Percentiles rank a stretch among this genome's conserved stretches.
These are phyloP conservation scores for Peronospora belbahrii DNA, from an alignment of 352 stramenopile species.

Conservation along the genomic window DNA sequence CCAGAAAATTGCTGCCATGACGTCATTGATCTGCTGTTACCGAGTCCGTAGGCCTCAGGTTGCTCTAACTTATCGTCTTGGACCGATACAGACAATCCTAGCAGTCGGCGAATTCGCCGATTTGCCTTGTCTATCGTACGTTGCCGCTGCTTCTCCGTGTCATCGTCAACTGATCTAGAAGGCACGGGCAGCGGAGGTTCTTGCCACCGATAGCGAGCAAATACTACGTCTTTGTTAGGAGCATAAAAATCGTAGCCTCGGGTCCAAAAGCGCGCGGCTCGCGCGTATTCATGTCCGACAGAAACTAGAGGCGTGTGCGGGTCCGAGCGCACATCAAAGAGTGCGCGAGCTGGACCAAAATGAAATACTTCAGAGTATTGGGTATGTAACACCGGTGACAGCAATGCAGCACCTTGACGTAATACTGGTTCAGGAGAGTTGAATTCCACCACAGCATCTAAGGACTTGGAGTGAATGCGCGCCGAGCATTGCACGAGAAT, in stretches of 20 bases:
- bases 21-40: constrained; percentile 36
- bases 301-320: constrained; percentile 50
- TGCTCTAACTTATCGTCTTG: constrained; percentile 29
- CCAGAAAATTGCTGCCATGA: constrained; percentile 59
- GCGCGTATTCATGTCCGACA: constrained; percentile 66
- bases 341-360: constrained; percentile 50
- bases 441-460: constrained; percentile 65
- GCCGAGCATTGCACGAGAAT: constrained; percentile 71
- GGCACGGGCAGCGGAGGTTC: constrained; percentile 21
- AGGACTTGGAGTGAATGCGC: constrained; percentile 61
- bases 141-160: constrained; percentile 13
- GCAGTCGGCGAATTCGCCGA: constrained; percentile 57
- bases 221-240: constrained; percentile 53
- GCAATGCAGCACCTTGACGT: constrained; percentile 25
- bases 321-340: constrained; percentile 68
- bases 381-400: constrained; percentile 53
- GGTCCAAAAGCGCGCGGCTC: constrained; percentile 81
- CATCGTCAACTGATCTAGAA: constrained; percentile 8
- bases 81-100: constrained; percentile 42
- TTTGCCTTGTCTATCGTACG: constrained; percentile 28
- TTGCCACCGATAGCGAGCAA: constrained; percentile 51
- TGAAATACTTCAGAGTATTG: constrained; percentile 83
- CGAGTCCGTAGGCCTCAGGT: constrained; percentile 35
- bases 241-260: constrained; percentile 83
- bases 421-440: constrained; percentile 55